Percentiles rank a stretch among this genome's conserved stretches.
Conservation (phyloP, 1,139 yeast species). For the Oligophagozyma castellii region DNA sequence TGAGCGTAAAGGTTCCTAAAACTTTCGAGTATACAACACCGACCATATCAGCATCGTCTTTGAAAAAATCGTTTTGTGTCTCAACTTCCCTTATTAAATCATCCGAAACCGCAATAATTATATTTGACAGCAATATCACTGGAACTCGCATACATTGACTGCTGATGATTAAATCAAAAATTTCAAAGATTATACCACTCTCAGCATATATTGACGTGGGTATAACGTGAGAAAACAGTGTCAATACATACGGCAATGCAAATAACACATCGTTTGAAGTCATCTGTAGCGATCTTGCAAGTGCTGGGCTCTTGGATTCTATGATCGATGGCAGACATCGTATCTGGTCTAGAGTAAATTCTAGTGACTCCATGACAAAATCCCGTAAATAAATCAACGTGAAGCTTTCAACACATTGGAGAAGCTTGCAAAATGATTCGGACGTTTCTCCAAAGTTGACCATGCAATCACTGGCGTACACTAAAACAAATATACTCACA, state of each 20-base stretch:
- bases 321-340: conserved; percentile 51
- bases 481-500: conserved; percentile 52
- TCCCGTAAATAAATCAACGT: conserved; percentile 62
- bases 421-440: conserved; percentile 8
- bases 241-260: conserved; percentile 63
- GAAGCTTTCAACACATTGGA: conserved; percentile 39
- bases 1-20: no score
- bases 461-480: conserved; percentile 25
- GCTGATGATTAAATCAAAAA: conserved; percentile 20
- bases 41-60: conserved; percentile 18
- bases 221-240: conserved; percentile 64
- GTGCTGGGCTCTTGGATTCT: conserved; percentile 35
- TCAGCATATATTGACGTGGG: conserved; percentile 8
- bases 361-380: conserved; percentile 64
- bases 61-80: conserved; percentile 13
- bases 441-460: neutral
- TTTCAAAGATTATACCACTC: conserved; percentile 12
- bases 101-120: conserved; percentile 11
- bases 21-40: no score
- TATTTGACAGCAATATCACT: conserved; percentile 14
- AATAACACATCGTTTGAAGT: conserved; percentile 42
- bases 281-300: no score
- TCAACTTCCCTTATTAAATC: conserved; percentile 11
- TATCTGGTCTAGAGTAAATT: conserved; percentile 52
- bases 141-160: conserved; percentile 20